A percentile compares a stretch with the other conserved stretches of the same genome.
Conservation (phyloP, 2,329 filamentous ascomycete genomes). For the Beauveria sp. region DNA sequence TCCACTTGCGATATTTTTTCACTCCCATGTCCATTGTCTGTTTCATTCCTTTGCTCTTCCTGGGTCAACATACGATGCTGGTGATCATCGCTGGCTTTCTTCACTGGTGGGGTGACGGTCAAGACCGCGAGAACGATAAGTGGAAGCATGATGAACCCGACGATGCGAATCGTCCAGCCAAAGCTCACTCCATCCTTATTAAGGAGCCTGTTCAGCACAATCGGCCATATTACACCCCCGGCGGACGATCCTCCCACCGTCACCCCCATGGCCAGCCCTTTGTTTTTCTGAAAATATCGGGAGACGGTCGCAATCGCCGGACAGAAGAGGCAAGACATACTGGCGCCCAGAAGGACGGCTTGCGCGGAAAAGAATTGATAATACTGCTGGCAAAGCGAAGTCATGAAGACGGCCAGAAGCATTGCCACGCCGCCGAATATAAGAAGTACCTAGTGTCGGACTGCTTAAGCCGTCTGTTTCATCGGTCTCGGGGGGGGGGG, state of each 20-base stretch:
- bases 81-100: conserved; percentile 45
- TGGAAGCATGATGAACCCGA: conserved; percentile 35
- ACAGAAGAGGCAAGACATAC: conserved; percentile 69
- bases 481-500: too few species aligned
- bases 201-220: conserved; percentile 36
- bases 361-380: conserved; percentile 78
- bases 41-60: background rate
- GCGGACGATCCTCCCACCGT: conserved; percentile 64
- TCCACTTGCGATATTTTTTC: background rate
- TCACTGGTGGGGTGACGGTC: conserved; percentile 42
- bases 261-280: conserved; percentile 70
- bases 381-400: conserved; percentile 35
- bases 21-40: background rate
- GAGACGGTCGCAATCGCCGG: conserved; percentile 67
- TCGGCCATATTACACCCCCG: conserved; percentile 55
- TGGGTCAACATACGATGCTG: conserved; percentile 42
- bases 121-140: conserved; percentile 39
- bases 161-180: conserved; percentile 36
- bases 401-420: background rate
- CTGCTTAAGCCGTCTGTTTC: background rate
- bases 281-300: conserved; percentile 65
- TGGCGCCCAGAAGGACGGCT: conserved; percentile 62
- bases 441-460: background rate
- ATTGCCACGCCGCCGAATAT: background rate
- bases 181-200: conserved; percentile 29